Conservation (phyloP, 2,329 filamentous ascomycete genomes). For the Aspergillus thermomutatus region DNA sequence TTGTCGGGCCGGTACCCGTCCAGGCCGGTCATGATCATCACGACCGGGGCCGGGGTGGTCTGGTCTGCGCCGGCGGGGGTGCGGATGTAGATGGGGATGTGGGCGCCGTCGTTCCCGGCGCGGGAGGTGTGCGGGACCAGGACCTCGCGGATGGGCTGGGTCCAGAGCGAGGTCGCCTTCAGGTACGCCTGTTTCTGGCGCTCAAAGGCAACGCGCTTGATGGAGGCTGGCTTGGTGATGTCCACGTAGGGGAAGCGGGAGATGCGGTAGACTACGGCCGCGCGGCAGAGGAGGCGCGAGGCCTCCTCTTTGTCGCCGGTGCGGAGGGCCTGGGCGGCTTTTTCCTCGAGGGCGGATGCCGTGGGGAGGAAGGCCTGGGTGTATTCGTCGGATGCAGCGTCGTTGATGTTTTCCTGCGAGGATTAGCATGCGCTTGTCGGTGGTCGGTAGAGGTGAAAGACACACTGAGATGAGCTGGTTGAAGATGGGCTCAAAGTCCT, state of each 20-base stretch:
- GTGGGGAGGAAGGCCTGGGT: slow-evolving; percentile 61
- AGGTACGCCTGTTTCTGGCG: slow-evolving; percentile 63
- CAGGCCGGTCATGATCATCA: slow-evolving; percentile 57
- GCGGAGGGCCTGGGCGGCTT: slow-evolving; percentile 51
- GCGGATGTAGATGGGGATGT: slow-evolving; percentile 65
- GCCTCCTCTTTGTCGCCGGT: slow-evolving; percentile 53
- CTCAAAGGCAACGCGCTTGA: slow-evolving; percentile 63
- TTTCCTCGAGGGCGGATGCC: slow-evolving; percentile 54
- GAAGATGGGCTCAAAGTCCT: slow-evolving; percentile 70
- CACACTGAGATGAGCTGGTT: slow-evolving; percentile 56
- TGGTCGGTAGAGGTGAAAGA: not conserved
- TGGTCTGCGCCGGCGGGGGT: slow-evolving; percentile 48
- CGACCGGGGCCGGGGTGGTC: slow-evolving; percentile 46
- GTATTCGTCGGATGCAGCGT: slow-evolving; percentile 64
- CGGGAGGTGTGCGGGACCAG: slow-evolving; percentile 57
- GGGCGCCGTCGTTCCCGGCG: slow-evolving; percentile 49
- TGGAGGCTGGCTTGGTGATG: slow-evolving; percentile 21
- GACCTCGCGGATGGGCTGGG: slow-evolving; percentile 60
- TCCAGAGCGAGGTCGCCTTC: slow-evolving; percentile 54
- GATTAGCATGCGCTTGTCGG: not conserved
- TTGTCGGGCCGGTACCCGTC: slow-evolving; percentile 58
- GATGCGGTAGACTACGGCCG: slow-evolving; percentile 70
- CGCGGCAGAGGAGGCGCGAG: slow-evolving; percentile 64
- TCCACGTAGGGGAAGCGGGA: slow-evolving; percentile 60
- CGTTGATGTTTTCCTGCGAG: slow-evolving; percentile 55